phyloP scores from a whole-genome alignment of 2,329 filamentous ascomycete species.

The Torrubiella hemipterigena region DNA sequence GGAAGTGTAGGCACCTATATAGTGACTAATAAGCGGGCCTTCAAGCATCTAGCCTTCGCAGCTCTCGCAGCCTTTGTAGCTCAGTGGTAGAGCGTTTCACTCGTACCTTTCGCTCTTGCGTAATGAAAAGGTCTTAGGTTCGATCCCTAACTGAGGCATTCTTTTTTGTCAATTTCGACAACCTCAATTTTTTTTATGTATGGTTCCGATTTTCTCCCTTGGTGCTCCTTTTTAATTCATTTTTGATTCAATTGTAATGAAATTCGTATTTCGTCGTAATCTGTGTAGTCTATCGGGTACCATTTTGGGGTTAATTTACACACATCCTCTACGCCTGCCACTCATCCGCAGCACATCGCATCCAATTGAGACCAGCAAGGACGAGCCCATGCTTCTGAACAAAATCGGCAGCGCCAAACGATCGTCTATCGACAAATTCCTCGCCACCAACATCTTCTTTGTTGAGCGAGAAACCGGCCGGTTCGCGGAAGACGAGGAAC shows the following conservation, averaged over 20 bases:
- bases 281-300: too few relatives aligned
- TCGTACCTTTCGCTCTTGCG: not conserved
- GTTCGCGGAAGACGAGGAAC: slow-evolving; percentile 31
- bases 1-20: too few relatives aligned
- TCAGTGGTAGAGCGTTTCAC: not conserved
- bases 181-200: not conserved
- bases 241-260: too few relatives aligned
- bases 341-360: slow-evolving; percentile 31
- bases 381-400: slow-evolving; percentile 22
- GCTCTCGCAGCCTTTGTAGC: not conserved
- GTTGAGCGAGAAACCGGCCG: slow-evolving; percentile 17
- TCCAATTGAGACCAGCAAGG: slow-evolving; percentile 32
- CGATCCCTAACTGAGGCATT: not conserved
- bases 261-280: too few relatives aligned
- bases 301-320: too few relatives aligned
- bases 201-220: not conserved
- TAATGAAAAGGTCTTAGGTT: not conserved
- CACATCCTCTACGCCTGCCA: too few relatives aligned
- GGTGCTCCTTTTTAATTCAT: too few relatives aligned
- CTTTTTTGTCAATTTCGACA: not conserved
- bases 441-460: slow-evolving; percentile 33
- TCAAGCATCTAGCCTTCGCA: too few relatives aligned
- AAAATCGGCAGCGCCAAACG: slow-evolving; percentile 27
- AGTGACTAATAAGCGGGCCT: too few relatives aligned
- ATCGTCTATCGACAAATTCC: slow-evolving; percentile 31